These are phyloP conservation scores for Penicillium sp. DNA, from an alignment of 2,329 filamentous ascomycete species.

Conservation along the genomic window DNA sequence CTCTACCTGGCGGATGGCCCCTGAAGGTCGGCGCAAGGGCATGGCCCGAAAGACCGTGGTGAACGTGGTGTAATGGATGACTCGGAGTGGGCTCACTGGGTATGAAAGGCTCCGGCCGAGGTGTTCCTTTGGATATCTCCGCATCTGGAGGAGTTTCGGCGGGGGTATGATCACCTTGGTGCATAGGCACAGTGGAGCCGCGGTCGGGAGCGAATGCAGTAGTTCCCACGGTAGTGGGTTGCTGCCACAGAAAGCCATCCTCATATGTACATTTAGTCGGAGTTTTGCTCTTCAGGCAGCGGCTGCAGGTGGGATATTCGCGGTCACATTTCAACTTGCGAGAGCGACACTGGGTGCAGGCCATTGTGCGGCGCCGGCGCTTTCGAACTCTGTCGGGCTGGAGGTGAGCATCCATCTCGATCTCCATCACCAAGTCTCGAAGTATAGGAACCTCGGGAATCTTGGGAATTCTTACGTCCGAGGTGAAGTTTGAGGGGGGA, in stretches of 20 bases:
- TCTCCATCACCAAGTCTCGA: neutral
- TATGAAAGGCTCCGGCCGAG: slow-evolving; percentile 24
- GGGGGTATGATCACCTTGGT: slow-evolving; percentile 23
- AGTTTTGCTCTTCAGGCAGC: slow-evolving; percentile 41
- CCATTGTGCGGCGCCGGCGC: slow-evolving; percentile 42
- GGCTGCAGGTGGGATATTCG: slow-evolving; percentile 42
- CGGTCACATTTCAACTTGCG: slow-evolving; percentile 47
- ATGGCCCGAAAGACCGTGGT: slow-evolving; percentile 5
- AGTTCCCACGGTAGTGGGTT: slow-evolving; percentile 36
- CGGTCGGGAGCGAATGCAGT: slow-evolving; percentile 26
- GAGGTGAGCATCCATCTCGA: slow-evolving; percentile 10
- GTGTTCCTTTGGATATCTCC: slow-evolving; percentile 28
- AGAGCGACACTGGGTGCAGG: slow-evolving; percentile 44
- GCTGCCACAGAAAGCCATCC: slow-evolving; percentile 43
- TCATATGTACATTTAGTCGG: slow-evolving; percentile 43
- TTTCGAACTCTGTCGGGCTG: slow-evolving; percentile 36
- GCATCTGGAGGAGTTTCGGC: slow-evolving; percentile 32
- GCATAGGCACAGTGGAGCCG: slow-evolving; percentile 22
- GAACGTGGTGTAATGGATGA: slow-evolving; percentile 3
- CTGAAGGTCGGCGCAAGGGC: slow-evolving; percentile 5
- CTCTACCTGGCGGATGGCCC: slow-evolving; percentile 16
- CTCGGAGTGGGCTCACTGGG: slow-evolving; percentile 10
- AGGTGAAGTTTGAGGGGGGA: neutral
- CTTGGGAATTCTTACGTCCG: slow-evolving; percentile 3
- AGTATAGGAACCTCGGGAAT: neutral